Percentiles rank a stretch among this genome's conserved stretches.
Evolutionary conservation across 805 yeast genomes (phyloP).

Genomic region (Candida sakaeoensis): DNA sequence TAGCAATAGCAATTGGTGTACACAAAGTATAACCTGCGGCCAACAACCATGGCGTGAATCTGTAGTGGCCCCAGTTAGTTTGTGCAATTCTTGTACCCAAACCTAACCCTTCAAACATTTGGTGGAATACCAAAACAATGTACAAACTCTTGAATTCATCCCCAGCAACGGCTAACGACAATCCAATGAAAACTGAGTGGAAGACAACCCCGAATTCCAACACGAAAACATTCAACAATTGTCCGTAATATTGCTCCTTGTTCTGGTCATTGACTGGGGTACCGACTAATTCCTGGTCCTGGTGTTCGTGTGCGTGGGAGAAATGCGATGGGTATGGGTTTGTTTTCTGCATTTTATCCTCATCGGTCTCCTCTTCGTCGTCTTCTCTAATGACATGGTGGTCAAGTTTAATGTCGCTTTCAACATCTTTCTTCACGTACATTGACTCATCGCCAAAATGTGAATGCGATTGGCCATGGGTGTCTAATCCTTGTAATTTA

Average conservation of each 20-base stretch:
- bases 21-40: constrained; percentile 50
- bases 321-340: constrained; percentile 38
- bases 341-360: neutral
- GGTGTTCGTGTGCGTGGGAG: constrained; percentile 41
- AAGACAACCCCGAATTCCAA: constrained; percentile 78
- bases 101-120: constrained; percentile 83
- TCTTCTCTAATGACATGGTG: no score
- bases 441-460: constrained; percentile 48
- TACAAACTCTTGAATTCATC: constrained; percentile 70
- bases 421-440: constrained; percentile 25
- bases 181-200: constrained; percentile 80
- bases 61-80: constrained; percentile 34
- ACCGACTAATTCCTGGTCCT: constrained; percentile 41
- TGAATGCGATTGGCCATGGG: constrained; percentile 44
- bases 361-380: neutral
- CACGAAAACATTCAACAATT: constrained; percentile 44
- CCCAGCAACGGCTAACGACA: constrained; percentile 74
- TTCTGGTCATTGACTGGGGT: constrained; percentile 31
- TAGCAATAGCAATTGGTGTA: constrained; percentile 73
- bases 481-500: constrained; percentile 21
- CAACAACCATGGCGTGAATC: constrained; percentile 56
- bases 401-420: constrained; percentile 11
- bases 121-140: constrained; percentile 71
- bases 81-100: constrained; percentile 63
- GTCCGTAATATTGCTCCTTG: constrained; percentile 51